phyloP scores from a whole-genome alignment of 495 filamentous ascomycete species.

The Trichoderma asperelloides region DNA sequence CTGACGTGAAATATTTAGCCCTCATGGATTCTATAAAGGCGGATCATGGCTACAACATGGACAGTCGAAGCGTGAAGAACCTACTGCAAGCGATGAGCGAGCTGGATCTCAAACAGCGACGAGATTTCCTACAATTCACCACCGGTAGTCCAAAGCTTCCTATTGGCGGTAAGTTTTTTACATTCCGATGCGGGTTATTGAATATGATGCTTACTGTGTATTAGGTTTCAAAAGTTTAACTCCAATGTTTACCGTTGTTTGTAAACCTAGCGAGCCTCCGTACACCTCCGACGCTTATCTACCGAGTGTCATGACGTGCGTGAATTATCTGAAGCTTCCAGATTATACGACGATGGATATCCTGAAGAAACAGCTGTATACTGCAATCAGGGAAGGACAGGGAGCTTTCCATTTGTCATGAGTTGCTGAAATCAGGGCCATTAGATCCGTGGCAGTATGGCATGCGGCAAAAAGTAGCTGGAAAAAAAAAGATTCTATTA shows the following conservation, averaged over 20 bases:
- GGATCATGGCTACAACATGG: slow-evolving; percentile 99
- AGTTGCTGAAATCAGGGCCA: background rate
- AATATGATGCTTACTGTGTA: slow-evolving; percentile 12
- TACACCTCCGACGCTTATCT: slow-evolving; percentile 95
- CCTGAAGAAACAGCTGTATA: slow-evolving; percentile 63
- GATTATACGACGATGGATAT: slow-evolving; percentile 81
- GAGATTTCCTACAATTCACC: slow-evolving; percentile 96
- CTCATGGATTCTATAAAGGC: slow-evolving; percentile 98
- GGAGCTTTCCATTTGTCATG: slow-evolving; percentile 96
- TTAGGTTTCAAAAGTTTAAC: slow-evolving; percentile 93
- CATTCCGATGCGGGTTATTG: background rate
- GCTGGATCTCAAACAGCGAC: slow-evolving; percentile 60
- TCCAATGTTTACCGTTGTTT: slow-evolving; percentile 97
- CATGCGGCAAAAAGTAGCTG: background rate
- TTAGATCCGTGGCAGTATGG: background rate
- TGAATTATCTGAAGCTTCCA: slow-evolving; percentile 97
- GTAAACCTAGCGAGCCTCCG: slow-evolving; percentile 91
- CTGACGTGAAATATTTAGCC: slow-evolving; percentile 41
- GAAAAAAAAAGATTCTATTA: background rate
- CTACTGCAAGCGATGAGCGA: slow-evolving; percentile 94
- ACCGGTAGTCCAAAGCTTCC: slow-evolving; percentile 98
- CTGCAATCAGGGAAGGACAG: slow-evolving; percentile 94
- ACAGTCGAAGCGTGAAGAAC: slow-evolving; percentile 93
- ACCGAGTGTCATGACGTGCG: slow-evolving; percentile 98
- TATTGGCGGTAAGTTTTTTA: slow-evolving; percentile 71